Evolutionary conservation across 257 asterid species (phyloP).

Genomic region (Capsicum rhomboideum): DNA sequence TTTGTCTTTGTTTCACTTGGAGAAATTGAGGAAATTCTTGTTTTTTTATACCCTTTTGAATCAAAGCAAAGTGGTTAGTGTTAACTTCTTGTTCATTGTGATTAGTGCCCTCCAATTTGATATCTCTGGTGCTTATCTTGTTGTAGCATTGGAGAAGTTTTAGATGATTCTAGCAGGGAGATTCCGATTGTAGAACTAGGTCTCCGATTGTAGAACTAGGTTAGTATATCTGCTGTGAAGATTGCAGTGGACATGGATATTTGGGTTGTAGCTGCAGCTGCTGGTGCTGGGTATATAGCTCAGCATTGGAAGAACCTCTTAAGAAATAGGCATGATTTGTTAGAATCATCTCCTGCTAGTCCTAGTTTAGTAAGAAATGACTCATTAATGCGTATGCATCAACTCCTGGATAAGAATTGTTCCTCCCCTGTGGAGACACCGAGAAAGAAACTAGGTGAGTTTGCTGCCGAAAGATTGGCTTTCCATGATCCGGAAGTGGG

Average conservation of each 20-base stretch:
- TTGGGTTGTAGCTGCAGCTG: conserved; percentile 70
- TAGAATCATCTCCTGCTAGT: conserved; percentile 22
- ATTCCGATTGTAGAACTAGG: conserved; percentile 4
- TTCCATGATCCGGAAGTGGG: conserved; percentile 19
- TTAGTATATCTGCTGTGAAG: not conserved
- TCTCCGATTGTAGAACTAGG: conserved; percentile 6
- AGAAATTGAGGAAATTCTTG: not conserved
- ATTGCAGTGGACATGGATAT: conserved; percentile 43
- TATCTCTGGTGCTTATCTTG: not conserved
- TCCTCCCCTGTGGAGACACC: conserved; percentile 8
- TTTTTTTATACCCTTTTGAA: not conserved
- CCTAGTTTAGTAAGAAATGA: conserved; percentile 14
- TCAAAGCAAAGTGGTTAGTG: not conserved
- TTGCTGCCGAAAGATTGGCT: not conserved
- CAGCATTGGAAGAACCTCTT: conserved; percentile 54
- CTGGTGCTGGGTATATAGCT: conserved; percentile 64
- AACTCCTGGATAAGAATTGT: conserved; percentile 15
- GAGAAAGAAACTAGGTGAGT: conserved; percentile 17
- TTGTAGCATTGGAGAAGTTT: not conserved
- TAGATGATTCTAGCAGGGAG: conserved; percentile 6
- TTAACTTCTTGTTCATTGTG: not conserved
- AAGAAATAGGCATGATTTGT: conserved; percentile 23
- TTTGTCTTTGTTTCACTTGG: not conserved
- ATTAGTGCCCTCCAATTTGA: not conserved
- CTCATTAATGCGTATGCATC: conserved; percentile 10